Conservation (phyloP, 352 stramenopile genomes). For the Pythium volutum region DNA sequence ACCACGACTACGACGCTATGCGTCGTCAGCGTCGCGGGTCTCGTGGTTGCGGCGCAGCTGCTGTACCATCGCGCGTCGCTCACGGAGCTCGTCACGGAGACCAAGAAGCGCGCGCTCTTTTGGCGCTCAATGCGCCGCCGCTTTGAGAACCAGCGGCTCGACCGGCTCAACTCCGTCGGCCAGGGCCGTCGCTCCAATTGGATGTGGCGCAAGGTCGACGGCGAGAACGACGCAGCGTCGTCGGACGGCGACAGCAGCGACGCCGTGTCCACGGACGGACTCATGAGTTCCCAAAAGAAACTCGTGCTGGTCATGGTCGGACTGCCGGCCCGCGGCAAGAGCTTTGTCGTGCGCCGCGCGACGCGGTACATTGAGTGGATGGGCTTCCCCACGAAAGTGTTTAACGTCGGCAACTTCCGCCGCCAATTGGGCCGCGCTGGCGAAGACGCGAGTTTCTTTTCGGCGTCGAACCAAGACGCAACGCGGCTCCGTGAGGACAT, state of each 20-base stretch:
- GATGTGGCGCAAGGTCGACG: conserved; percentile 63
- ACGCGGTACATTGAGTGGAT: conserved; percentile 83
- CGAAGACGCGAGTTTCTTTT: conserved; percentile 91
- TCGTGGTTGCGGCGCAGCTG: conserved; percentile 38
- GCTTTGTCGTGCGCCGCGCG: conserved; percentile 93
- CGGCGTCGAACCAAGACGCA: conserved; percentile 84
- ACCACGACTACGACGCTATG: conserved; percentile 15
- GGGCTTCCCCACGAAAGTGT: conserved; percentile 81
- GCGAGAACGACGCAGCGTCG: neutral
- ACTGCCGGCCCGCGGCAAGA: conserved; percentile 93
- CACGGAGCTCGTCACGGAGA: conserved; percentile 34
- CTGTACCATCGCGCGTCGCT: conserved; percentile 53
- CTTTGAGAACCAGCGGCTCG: conserved; percentile 70
- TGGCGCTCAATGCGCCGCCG: conserved; percentile 72
- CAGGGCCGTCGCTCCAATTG: conserved; percentile 67
- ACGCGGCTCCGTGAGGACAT: conserved; percentile 72
- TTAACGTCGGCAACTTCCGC: conserved; percentile 95
- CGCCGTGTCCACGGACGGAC: conserved; percentile 35
- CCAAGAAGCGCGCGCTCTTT: conserved; percentile 57
- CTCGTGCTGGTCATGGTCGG: conserved; percentile 96
- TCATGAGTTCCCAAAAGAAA: conserved; percentile 86
- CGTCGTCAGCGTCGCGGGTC: conserved; percentile 21
- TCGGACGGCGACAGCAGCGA: conserved; percentile 3
- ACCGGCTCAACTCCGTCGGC: conserved; percentile 60
- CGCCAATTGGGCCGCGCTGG: conserved; percentile 66